Base-by-base conservation (phyloP, 2,329 filamentous ascomycete genomes). In the Trichophyton schoenleinii region DNA sequence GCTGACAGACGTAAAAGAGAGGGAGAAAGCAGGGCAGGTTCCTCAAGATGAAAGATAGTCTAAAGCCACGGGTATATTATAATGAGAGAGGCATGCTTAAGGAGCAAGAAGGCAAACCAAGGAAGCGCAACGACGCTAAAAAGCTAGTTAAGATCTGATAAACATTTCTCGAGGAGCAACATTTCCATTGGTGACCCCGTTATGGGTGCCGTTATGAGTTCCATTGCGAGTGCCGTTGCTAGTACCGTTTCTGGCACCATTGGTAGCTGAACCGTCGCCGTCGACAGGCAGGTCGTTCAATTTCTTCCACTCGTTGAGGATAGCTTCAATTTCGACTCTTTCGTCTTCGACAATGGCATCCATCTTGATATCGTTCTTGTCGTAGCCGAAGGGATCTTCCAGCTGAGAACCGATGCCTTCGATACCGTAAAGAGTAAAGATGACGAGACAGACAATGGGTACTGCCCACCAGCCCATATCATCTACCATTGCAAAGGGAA, bases 361-460 rank as follows among this genome's bases (percentile, higher is more conserved):
- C 79, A 86, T 84, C 68, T 85, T 85, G 71, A 87, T 86, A 68
- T 86, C 83, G 61, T 85, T 85, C 67, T 80, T 78, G 65, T 85
- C 83, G 61, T 83, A 83, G 1, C 84, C 84, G 68, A 87, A 86
- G 0, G 84, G 84, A 68, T 87, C 84, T 68, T 87, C 84, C 0
- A 86, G 73, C 69, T 85, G 83, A 2, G 78, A 79, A 9, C 82
- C 83, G 60, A 86, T 86, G 1, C 82, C 83, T 63, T 84, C 82
- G 28, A 84, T 84, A 0, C 82, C 83, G 63, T 87, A 86, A 1
- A 86, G 73, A 0, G 84, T 86, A 66, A 87, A 86, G 2, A 80
- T 79, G 3, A 86, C 79, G 11, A 86, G 77, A 1, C 78, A 78
- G 0, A 83, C 81, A 31, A 86, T 79, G 1, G 80, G 78, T 1